Evolutionary conservation across 2,329 filamentous ascomycete genomes (phyloP).

Genomic region (Cladosporium velox): DNA sequence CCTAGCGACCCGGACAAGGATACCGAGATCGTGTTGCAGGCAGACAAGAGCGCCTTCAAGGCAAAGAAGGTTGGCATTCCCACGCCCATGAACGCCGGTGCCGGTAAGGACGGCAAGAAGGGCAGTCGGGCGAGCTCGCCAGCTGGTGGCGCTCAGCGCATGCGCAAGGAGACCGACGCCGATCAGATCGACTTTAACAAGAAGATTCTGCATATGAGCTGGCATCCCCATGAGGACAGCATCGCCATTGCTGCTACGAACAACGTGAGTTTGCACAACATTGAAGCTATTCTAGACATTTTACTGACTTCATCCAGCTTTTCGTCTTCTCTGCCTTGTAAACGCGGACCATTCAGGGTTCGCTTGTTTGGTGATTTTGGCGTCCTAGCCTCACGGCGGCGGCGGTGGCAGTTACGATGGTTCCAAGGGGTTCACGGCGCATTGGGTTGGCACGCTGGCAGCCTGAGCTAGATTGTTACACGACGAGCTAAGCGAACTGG

Average conservation of each 20-base stretch:
- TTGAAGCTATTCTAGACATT: neutral
- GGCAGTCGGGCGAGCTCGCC: constrained; percentile 87
- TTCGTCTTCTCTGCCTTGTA: constrained; percentile 59
- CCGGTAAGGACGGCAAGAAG: constrained; percentile 66
- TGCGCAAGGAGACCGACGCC: constrained; percentile 98
- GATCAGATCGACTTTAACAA: constrained; percentile 99
- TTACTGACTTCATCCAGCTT: constrained; percentile 44
- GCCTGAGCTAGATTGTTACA: constrained; percentile 22
- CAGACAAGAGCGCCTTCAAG: constrained; percentile 99
- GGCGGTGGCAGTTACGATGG: constrained; percentile 1
- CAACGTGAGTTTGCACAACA: constrained; percentile 69
- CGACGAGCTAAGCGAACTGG: constrained; percentile 3
- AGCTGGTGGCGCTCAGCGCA: constrained; percentile 82
- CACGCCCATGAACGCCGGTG: constrained; percentile 89
- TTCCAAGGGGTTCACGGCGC: constrained; percentile 14
- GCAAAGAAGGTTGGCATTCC: constrained; percentile 99
- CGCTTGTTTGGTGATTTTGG: constrained; percentile 18
- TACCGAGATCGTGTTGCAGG: constrained; percentile 94
- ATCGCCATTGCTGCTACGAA: constrained; percentile 99
- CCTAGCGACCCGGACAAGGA: constrained; percentile 94
- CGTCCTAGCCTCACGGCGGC: constrained; percentile 20
- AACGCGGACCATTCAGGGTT: neutral
- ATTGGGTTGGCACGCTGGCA: constrained; percentile 19
- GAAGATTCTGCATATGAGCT: constrained; percentile 99
- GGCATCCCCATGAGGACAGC: constrained; percentile 99